Evolutionary conservation across 257 asterid species (phyloP), one percentile per base, ranked within the genome.

Genomic region (Hygrophila difformis): DNA sequence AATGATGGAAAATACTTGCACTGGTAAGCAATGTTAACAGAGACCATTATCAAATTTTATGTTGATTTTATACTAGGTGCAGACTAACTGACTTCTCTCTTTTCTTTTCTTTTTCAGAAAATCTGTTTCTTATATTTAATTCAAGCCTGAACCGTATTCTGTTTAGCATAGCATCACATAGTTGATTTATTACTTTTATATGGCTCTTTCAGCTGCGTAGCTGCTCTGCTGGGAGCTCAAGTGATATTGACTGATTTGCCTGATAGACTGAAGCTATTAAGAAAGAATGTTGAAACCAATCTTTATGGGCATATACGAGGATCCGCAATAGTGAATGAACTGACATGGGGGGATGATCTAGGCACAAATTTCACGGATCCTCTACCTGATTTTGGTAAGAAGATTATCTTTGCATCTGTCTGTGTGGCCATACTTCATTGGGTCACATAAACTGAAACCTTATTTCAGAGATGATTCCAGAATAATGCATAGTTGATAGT

Each of bases 191-290:
- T 17, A 42, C 34, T 39, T 49, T 59, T 54, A 35, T 49, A 19
- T 60, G 24, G 55, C 17, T 51, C 59, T 53, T 72, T 54, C 92
- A 86, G 97, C 63, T 88, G 94, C 62, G 71, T 81, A 62, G 82
- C 93, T 60, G 93, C 93, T 47, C 69, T 82, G 53, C 69, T 87
- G 70, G 94, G 97, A 63, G 94, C 87, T 67, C 82, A 60, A 44
- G 94, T 73, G 31, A 63, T 77, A 69, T 78, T 87, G 61, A 87
- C 97, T 1, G 97, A 88, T 61, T 68, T 84, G 59, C 95, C 86
- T 0, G 94, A 84, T 81, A 76, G 94, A 65, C 71, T 87, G 60
- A 81, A 69, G 71, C 78, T 87, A 23, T 64, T 87, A 57, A 84
- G 54, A 62, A 87, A 87, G 78, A 87, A 87, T 56, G 79, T 81